Evolutionary conservation across 768 basidiomycete genomes (phyloP).

Genomic region (Rhodotorula sphaerocarpa): DNA sequence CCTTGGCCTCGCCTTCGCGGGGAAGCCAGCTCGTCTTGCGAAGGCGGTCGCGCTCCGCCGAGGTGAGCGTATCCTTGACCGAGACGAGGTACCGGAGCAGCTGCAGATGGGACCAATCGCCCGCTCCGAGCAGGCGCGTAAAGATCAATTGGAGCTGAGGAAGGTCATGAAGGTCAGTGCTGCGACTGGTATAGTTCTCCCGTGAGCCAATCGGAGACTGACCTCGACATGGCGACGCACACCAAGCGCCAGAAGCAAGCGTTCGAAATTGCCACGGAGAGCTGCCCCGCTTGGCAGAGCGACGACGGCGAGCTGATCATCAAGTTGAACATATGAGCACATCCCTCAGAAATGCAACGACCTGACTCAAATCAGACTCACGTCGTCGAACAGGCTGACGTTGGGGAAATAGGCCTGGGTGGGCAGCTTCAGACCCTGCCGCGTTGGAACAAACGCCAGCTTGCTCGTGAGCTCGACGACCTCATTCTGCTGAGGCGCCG

Average conservation of each 20-base stretch:
- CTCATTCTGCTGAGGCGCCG: constrained; percentile 49
- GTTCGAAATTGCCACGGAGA: constrained; percentile 66
- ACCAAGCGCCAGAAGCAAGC: constrained; percentile 56
- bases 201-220: not conserved
- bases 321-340: too few relatives aligned
- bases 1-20: constrained; percentile 38
- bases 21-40: constrained; percentile 67
- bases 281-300: constrained; percentile 56
- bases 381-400: constrained; percentile 77
- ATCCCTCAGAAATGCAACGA: too few relatives aligned
- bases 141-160: constrained; percentile 72
- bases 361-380: too few relatives aligned
- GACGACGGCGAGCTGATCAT: constrained; percentile 53
- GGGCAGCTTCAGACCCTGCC: constrained; percentile 63
- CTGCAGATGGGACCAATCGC: constrained; percentile 50
- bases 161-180: not conserved
- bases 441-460: constrained; percentile 62
- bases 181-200: too few relatives aligned
- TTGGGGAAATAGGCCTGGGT: constrained; percentile 61
- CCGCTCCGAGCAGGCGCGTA: constrained; percentile 50
- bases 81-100: constrained; percentile 79
- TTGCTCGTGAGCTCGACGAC: constrained; percentile 51
- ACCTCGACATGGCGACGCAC: constrained; percentile 79
- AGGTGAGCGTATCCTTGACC: constrained; percentile 57
- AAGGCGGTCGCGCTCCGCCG: constrained; percentile 55